phyloP scores from a whole-genome alignment of 257 asterid species.

The Fraxinus quadrangulata region DNA sequence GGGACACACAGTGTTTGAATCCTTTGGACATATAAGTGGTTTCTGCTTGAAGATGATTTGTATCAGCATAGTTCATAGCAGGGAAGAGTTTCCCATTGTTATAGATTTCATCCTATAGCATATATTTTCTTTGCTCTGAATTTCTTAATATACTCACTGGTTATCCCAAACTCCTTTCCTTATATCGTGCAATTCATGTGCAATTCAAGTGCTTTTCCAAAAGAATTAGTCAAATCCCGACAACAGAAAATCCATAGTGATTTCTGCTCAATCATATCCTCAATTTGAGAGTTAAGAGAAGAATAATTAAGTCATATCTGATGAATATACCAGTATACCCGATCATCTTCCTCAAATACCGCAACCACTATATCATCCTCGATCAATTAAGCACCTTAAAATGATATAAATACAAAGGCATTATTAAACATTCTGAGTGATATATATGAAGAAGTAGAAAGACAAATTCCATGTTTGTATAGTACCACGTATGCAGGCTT shows the following conservation, averaged over 20 bases:
- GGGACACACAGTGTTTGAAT: not conserved
- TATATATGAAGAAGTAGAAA: conserved; percentile 4
- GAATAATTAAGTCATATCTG: not conserved
- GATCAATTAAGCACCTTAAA: conserved; percentile 51
- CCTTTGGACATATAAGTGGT: not conserved
- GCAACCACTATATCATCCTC: conserved; percentile 55
- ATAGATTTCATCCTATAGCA: not conserved
- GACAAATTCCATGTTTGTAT: conserved; percentile 17
- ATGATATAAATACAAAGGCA: conserved; percentile 19
- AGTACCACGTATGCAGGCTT: conserved; percentile 57
- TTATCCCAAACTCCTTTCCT: not conserved
- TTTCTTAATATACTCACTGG: not conserved
- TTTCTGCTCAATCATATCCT: not conserved
- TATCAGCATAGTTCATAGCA: not conserved
- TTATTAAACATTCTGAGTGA: conserved; percentile 24
- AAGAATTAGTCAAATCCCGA: conserved; percentile 8
- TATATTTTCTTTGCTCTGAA: too few species aligned
- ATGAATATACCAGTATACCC: conserved; percentile 60
- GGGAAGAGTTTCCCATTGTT: not conserved
- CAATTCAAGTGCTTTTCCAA: not conserved
- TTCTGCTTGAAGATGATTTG: not conserved
- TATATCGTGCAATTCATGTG: too few species aligned
- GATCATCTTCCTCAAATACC: conserved; percentile 55
- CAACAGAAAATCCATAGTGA: not conserved
- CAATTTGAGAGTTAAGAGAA: conserved; percentile 18